Conservation (phyloP, 352 stramenopile species). For the Globisporangium viniferum region DNA sequence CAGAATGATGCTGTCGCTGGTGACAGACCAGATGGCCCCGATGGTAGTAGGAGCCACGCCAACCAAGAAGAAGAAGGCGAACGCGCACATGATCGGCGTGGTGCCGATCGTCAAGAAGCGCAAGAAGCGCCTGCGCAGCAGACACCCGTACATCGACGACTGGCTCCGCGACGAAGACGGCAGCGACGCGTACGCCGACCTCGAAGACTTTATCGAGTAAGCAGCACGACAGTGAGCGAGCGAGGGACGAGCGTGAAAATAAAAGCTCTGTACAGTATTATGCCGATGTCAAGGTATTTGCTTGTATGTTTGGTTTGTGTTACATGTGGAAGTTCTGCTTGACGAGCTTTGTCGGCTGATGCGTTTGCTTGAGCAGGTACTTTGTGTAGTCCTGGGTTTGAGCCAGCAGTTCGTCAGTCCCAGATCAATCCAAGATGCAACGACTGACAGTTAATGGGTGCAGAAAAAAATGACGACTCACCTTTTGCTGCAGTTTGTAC, state of each 20-base stretch:
- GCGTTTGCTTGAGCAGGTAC: slow-evolving; percentile 38
- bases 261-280: slow-evolving; percentile 4
- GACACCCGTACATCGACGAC: slow-evolving; percentile 73
- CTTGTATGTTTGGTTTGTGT: not conserved
- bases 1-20: slow-evolving; percentile 29
- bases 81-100: slow-evolving; percentile 40
- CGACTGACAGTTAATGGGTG: not conserved
- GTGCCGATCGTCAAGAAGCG: slow-evolving; percentile 56
- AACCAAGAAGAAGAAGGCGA: slow-evolving; percentile 20
- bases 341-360: slow-evolving; percentile 27
- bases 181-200: slow-evolving; percentile 60
- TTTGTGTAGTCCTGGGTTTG: slow-evolving; percentile 37
- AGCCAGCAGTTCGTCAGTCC: not conserved
- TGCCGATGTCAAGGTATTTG: not conserved
- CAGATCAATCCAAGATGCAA: not conserved
- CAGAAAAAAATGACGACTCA: slow-evolving; percentile 10
- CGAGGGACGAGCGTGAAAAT: not conserved
- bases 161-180: slow-evolving; percentile 72
- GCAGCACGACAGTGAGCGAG: not conserved
- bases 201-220: slow-evolving; percentile 81
- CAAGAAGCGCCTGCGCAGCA: slow-evolving; percentile 52
- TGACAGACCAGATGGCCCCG: slow-evolving; percentile 41
- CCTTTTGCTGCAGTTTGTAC: slow-evolving; percentile 49
- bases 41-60: slow-evolving; percentile 5
- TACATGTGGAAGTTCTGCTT: slow-evolving; percentile 38